phyloP scores from a whole-genome alignment of 306 rosid species.

The Trichosanthes truncata region DNA sequence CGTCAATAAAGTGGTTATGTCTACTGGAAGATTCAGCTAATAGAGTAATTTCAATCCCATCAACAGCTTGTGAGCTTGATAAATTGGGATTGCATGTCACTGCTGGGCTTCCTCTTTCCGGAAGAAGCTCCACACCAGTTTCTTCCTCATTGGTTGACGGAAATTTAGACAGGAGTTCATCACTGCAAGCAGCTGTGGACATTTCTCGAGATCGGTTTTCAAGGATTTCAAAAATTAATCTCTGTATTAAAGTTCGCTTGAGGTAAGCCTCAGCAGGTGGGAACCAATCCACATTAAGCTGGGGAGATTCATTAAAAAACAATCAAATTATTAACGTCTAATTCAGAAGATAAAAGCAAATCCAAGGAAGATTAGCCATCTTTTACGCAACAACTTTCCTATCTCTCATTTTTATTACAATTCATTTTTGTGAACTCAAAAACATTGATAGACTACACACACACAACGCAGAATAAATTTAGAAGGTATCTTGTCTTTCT shows the following conservation, averaged over 20 bases:
- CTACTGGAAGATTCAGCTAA: constrained; percentile 53
- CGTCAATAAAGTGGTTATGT: constrained; percentile 38
- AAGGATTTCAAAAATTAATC: constrained; percentile 61
- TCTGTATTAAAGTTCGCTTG: constrained; percentile 85
- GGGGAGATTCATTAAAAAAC: constrained; percentile 20
- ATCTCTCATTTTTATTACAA: neutral
- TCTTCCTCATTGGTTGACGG: constrained; percentile 29
- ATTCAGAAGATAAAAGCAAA: constrained; percentile 2
- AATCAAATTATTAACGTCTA: neutral
- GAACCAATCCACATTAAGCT: constrained; percentile 88
- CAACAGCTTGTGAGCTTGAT: constrained; percentile 33
- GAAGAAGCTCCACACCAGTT: constrained; percentile 26
- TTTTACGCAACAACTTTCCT: neutral
- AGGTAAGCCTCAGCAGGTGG: constrained; percentile 80
- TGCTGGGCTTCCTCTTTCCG: constrained; percentile 28
- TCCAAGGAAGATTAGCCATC: neutral
- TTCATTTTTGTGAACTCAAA: neutral
- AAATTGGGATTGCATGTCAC: constrained; percentile 27
- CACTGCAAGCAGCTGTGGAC: constrained; percentile 41
- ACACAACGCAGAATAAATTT: neutral
- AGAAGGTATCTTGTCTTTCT: neutral
- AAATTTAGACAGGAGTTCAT: constrained; percentile 24
- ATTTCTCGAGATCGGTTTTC: constrained; percentile 33
- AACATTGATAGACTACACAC: neutral
- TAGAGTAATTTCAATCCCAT: constrained; percentile 68